Conservation (phyloP, 176 grass and related monocot genomes). For the Typha latifolia region DNA sequence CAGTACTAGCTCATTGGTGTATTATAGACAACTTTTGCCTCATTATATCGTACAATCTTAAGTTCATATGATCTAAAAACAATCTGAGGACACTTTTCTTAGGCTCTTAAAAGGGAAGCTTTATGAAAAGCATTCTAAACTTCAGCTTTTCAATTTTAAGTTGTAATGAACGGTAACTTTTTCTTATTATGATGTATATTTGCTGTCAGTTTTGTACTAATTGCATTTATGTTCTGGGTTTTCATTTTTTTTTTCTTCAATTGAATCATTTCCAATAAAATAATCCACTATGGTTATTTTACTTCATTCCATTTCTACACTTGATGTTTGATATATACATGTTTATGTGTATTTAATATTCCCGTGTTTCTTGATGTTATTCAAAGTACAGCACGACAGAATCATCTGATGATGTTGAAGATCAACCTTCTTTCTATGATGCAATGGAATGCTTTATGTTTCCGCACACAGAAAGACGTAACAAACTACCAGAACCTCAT, state of each 20-base stretch:
- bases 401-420: constrained; percentile 67
- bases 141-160: neutral
- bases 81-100: neutral
- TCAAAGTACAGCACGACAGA: constrained; percentile 68
- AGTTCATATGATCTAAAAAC: no score
- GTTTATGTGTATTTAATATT: neutral
- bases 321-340: neutral
- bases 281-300: neutral
- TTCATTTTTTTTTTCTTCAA: neutral
- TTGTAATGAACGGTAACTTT: neutral
- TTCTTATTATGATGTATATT: neutral
- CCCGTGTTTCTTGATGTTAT: constrained; percentile 3
- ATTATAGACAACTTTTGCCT: no score
- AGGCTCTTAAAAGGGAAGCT: neutral
- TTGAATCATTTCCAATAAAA: neutral
- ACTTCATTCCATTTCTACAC: neutral
- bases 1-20: no score
- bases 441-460: constrained; percentile 32
- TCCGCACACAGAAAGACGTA: constrained; percentile 40
- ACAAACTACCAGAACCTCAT: constrained; percentile 60
- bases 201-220: neutral
- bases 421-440: constrained; percentile 51
- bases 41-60: no score
- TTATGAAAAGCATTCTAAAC: no score
- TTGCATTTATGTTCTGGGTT: neutral